These are phyloP conservation scores for Firmiana major DNA, from an alignment of 345 rosid genomes.

Conservation along the genomic window DNA sequence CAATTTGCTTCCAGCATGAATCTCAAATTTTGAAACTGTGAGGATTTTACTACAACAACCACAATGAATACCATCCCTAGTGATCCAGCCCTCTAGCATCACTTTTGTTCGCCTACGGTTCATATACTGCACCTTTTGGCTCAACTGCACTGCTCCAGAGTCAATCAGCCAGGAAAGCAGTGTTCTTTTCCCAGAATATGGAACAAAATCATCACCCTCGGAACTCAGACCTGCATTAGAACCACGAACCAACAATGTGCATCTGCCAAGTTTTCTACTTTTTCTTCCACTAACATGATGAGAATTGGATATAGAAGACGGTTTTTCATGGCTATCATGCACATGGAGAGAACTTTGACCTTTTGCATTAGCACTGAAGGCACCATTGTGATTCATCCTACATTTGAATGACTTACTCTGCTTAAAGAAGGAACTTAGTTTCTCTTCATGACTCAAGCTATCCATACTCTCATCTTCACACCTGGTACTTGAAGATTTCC, in stretches of 20 bases:
- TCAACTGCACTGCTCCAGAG: conserved; percentile 57
- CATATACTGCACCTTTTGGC: conserved; percentile 79
- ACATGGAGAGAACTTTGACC: conserved; percentile 33
- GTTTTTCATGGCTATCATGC: conserved; percentile 33
- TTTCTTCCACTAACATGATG: conserved; percentile 57
- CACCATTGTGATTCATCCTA: conserved; percentile 32
- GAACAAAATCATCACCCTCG: conserved; percentile 62
- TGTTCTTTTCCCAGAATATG: conserved; percentile 74
- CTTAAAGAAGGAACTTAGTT: conserved; percentile 60
- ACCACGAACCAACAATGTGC: conserved; percentile 76
- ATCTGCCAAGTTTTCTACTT: conserved; percentile 73
- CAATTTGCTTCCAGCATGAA: conserved; percentile 90
- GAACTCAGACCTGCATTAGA: conserved; percentile 51
- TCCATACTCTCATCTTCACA: conserved; percentile 43
- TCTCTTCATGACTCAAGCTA: conserved; percentile 63
- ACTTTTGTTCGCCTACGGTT: conserved; percentile 47
- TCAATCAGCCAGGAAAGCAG: conserved; percentile 90
- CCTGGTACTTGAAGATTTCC: conserved; percentile 28
- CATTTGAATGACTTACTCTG: conserved; percentile 51
- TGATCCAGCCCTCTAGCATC: conserved; percentile 75
- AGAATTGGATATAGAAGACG: conserved; percentile 37
- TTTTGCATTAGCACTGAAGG: conserved; percentile 32
- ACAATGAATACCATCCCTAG: conserved; percentile 81
- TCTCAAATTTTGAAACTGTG: conserved; percentile 65
- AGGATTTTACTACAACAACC: conserved; percentile 85